phyloP scores from a whole-genome alignment of 192 early-diverging fungal genomes.

The Phycomyces nitens region DNA sequence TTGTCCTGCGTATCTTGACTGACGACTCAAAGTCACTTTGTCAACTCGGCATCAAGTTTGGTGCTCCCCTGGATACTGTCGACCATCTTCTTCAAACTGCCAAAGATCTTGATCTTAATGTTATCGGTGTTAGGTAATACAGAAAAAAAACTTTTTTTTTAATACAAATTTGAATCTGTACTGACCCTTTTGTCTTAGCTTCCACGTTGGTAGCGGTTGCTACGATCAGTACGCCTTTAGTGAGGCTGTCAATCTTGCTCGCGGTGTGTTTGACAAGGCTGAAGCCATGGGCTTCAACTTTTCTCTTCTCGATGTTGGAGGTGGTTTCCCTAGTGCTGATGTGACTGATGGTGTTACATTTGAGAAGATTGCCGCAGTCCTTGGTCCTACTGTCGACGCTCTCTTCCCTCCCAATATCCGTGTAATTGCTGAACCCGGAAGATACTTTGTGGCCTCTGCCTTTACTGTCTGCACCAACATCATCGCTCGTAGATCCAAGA shows the following conservation, averaged over 20 bases:
- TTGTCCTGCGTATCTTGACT: conserved; percentile 91
- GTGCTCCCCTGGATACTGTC: conserved; percentile 74
- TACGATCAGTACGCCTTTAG: conserved; percentile 83
- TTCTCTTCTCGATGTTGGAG: conserved; percentile 81
- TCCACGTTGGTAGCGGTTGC: conserved; percentile 97
- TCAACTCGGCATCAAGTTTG: conserved; percentile 95
- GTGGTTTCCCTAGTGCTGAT: conserved; percentile 90
- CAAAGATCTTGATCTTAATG: conserved; percentile 73
- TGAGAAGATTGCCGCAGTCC: conserved; percentile 71
- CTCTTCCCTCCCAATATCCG: conserved; percentile 81
- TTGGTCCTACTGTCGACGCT: conserved; percentile 74
- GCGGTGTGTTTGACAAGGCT: conserved; percentile 88
- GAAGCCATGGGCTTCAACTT: conserved; percentile 70
- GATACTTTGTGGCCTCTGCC: conserved; percentile 92
- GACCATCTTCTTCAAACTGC: conserved; percentile 70
- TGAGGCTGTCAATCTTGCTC: conserved; percentile 85
- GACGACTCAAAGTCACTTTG: conserved; percentile 93
- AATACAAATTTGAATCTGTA: background rate
- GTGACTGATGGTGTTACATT: conserved; percentile 77
- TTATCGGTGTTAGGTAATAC: conserved; percentile 72
- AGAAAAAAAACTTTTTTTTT: background rate
- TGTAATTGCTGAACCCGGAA: conserved; percentile 96
- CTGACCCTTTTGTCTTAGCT: conserved; percentile 42
- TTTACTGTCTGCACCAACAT: conserved; percentile 94
- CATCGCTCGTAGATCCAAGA: conserved; percentile 78